Conservation (phyloP, 1,139 yeast species). For the Arxiozyma heterogenica region DNA sequence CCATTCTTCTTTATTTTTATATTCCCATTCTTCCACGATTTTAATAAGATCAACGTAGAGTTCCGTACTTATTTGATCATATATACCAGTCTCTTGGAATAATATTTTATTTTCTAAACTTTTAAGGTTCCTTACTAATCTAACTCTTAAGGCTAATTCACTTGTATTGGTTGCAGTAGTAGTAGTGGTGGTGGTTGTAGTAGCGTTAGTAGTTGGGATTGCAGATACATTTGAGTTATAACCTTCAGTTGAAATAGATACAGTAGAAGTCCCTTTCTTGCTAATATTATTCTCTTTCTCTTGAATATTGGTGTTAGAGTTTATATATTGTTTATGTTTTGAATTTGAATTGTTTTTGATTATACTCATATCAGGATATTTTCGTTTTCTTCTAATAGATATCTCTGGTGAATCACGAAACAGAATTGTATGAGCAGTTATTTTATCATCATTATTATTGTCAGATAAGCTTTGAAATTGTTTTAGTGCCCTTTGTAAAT, state of each 20-base stretch:
- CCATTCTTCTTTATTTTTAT: slow-evolving; percentile 40
- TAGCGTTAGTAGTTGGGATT: slow-evolving; percentile 14
- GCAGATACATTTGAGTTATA: slow-evolving; percentile 17
- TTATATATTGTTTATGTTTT: not conserved
- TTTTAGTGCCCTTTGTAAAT: slow-evolving; percentile 33
- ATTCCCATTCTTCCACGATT: slow-evolving; percentile 41
- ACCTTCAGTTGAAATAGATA: not conserved
- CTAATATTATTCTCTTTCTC: not conserved
- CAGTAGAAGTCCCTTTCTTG: not conserved
- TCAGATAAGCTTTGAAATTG: slow-evolving; percentile 6
- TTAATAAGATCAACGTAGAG: slow-evolving; percentile 48
- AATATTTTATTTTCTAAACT: slow-evolving; percentile 43
- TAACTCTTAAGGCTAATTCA: slow-evolving; percentile 33
- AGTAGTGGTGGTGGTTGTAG: not conserved
- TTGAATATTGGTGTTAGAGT: not conserved
- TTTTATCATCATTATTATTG: slow-evolving; percentile 3
- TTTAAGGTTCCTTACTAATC: slow-evolving; percentile 51
- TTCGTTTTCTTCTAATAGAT: slow-evolving; percentile 24
- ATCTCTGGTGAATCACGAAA: slow-evolving; percentile 23
- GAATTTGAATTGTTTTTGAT: not conserved
- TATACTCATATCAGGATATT: slow-evolving; percentile 17
- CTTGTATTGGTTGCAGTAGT: slow-evolving; percentile 6
- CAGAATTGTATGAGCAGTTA: slow-evolving; percentile 2
- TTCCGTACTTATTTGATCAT: slow-evolving; percentile 50
- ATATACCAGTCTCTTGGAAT: slow-evolving; percentile 42